Percentiles rank a stretch among this genome's conserved stretches.
Conservation (phyloP, 805 yeast species). For the Priceomyces fermenticarens region DNA sequence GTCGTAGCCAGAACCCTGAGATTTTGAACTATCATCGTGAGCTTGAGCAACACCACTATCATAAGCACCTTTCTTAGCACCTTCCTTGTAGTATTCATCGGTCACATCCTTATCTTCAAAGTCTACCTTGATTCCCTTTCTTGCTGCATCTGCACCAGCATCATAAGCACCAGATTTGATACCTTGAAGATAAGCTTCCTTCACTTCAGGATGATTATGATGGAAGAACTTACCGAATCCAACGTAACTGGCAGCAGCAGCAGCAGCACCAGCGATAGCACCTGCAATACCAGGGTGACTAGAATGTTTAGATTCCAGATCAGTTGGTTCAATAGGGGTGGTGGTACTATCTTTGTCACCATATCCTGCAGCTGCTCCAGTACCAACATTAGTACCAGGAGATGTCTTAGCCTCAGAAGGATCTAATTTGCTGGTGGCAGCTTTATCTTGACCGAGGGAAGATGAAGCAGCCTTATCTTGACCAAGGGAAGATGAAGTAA, state of each 20-base stretch:
- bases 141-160: conserved; percentile 11
- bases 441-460: conserved; percentile 5
- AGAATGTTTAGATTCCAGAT: conserved; percentile 5
- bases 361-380: background rate
- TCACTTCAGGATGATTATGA: conserved; percentile 1
- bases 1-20: background rate
- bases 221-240: conserved; percentile 3
- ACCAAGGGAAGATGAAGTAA: background rate
- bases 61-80: conserved; percentile 15
- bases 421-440: background rate
- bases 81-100: conserved; percentile 15
- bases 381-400: background rate
- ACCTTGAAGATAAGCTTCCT: conserved; percentile 17
- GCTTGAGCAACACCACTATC: conserved; percentile 16
- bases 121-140: background rate
- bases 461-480: conserved; percentile 4
- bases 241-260: conserved; percentile 9
- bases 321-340: conserved; percentile 5
- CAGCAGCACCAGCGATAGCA: conserved; percentile 8
- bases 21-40: background rate
- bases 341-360: conserved; percentile 3
- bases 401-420: background rate
- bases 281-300: conserved; percentile 9
- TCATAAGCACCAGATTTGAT: conserved; percentile 16
- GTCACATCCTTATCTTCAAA: conserved; percentile 5